phyloP scores from a whole-genome alignment of 169 alveolate species.

The Plasmodium vivax region DNA sequence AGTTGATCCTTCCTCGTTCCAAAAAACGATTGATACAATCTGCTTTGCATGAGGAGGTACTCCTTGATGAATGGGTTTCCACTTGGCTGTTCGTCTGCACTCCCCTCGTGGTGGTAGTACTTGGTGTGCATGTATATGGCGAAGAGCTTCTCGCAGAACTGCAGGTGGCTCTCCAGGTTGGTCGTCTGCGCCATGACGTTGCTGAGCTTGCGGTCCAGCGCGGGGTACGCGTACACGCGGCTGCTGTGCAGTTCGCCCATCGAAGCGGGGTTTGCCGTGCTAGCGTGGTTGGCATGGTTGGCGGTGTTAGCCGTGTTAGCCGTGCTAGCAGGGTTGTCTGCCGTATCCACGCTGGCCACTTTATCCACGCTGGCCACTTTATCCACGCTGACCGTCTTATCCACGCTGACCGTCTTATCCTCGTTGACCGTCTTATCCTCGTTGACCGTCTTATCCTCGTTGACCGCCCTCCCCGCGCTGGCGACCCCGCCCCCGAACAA shows the following conservation, averaged over 20 bases:
- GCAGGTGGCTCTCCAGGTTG: conserved; percentile 18
- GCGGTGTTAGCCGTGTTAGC: no score
- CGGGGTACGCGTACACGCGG: conserved; percentile 7
- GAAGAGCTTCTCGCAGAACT: conserved; percentile 9
- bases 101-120: conserved; percentile 2
- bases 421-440: no score
- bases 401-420: no score
- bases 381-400: no score
- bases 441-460: no score
- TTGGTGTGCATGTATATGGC: conserved; percentile 11
- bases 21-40: conserved; percentile 17
- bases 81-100: background rate
- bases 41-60: conserved; percentile 46
- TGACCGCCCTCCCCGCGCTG: no score
- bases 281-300: background rate
- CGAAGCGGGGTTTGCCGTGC: background rate
- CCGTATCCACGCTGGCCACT: no score
- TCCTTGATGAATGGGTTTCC: conserved; percentile 22
- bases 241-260: background rate
- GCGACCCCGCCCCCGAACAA: background rate
- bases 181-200: conserved; percentile 15
- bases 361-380: no score
- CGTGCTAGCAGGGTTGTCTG: no score
- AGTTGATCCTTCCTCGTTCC: background rate
- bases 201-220: conserved; percentile 7